Evolutionary conservation across 176 grass and related monocot genomes (phyloP).

Genomic region (Oropetium thomaeum): DNA sequence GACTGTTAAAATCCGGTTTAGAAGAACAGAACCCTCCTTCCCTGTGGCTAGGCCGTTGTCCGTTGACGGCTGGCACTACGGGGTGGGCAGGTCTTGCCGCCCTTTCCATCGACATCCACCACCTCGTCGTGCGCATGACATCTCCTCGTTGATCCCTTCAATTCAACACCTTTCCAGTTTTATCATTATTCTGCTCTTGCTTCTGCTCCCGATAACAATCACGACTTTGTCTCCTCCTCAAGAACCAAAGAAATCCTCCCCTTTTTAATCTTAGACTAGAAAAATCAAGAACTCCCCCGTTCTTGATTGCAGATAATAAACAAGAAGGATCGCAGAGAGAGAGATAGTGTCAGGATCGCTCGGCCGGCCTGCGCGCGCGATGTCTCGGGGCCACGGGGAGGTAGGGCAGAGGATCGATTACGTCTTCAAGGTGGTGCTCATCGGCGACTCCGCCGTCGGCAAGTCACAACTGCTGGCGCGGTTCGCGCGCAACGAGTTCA

Average conservation of each 20-base stretch:
- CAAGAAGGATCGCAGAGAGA: background rate
- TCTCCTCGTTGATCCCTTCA: slow-evolving; percentile 35
- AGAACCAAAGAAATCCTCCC: background rate
- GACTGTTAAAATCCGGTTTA: too few species aligned
- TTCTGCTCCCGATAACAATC: background rate
- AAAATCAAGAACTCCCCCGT: background rate
- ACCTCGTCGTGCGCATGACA: background rate
- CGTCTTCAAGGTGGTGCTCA: slow-evolving; percentile 70
- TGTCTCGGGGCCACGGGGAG: slow-evolving; percentile 51
- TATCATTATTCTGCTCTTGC: background rate
- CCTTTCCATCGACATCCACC: background rate
- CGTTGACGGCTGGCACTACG: slow-evolving; percentile 20
- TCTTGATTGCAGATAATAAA: background rate
- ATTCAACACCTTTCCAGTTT: slow-evolving; percentile 21
- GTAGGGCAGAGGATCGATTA: slow-evolving; percentile 59
- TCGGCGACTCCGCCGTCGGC: slow-evolving; percentile 74
- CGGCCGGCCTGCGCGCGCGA: background rate
- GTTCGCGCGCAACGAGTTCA: slow-evolving; percentile 84
- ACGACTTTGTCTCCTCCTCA: background rate
- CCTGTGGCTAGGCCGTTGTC: background rate
- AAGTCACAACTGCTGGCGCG: slow-evolving; percentile 75
- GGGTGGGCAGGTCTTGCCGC: background rate
- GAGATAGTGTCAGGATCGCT: background rate
- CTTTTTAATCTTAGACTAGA: too few species aligned
- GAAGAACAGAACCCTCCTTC: too few species aligned